phyloP scores from a whole-genome alignment of 2,329 filamentous ascomycete genomes.

The Colletotrichum eleusines region DNA sequence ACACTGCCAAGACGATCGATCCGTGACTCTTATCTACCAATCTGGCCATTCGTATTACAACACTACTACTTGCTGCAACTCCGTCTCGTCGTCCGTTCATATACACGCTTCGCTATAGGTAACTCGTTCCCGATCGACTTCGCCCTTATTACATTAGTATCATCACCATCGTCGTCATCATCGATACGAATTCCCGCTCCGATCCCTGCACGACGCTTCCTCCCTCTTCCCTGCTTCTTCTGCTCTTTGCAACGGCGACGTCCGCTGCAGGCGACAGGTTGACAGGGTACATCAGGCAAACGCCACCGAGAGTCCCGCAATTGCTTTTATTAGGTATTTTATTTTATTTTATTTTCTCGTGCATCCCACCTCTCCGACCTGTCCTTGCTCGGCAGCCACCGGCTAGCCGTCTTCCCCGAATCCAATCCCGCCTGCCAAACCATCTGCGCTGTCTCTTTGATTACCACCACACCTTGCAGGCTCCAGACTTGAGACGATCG shows the following conservation, averaged over 20 bases:
- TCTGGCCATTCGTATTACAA: neutral
- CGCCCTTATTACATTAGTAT: neutral
- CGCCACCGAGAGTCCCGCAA: conserved; percentile 14
- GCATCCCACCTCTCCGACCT: neutral
- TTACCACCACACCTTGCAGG: neutral
- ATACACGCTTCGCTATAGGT: neutral
- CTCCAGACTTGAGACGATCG: conserved; percentile 37
- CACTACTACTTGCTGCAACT: neutral
- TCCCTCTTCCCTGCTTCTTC: conserved; percentile 9
- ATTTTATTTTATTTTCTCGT: neutral
- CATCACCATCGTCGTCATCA: neutral
- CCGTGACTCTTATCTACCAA: neutral
- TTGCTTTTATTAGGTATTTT: conserved; percentile 2
- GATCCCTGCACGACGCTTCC: conserved; percentile 15
- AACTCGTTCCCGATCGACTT: conserved; percentile 10
- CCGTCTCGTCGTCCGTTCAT: too few relatives aligned
- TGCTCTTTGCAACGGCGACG: conserved; percentile 13
- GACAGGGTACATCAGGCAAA: conserved; percentile 13
- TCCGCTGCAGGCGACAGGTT: conserved; percentile 20
- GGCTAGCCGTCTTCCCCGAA: neutral
- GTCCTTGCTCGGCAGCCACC: too few relatives aligned
- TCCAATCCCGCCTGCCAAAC: neutral
- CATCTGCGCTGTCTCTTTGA: neutral
- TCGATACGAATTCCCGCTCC: neutral
- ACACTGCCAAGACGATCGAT: neutral